phyloP scores from a whole-genome alignment of 495 filamentous ascomycete genomes.

The Parmelia sp. region DNA sequence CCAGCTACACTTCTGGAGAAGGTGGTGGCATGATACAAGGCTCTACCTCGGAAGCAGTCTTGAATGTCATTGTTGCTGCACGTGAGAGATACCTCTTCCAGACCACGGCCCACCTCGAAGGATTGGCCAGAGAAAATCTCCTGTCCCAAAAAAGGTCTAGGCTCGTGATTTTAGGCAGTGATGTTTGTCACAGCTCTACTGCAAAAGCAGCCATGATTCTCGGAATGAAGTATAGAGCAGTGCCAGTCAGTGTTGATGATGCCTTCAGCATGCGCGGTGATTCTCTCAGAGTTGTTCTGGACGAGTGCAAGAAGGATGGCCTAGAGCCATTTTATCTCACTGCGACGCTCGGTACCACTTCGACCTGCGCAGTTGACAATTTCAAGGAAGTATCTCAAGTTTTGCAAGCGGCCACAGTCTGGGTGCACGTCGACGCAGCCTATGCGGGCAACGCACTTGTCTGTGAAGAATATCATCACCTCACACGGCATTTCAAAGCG shows the following conservation, averaged over 20 bases:
- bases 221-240: slow-evolving; percentile 65
- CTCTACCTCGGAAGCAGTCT: slow-evolving; percentile 77
- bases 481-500: slow-evolving; percentile 51
- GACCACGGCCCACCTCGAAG: slow-evolving; percentile 40
- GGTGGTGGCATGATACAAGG: slow-evolving; percentile 88
- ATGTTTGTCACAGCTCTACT: slow-evolving; percentile 70
- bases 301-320: slow-evolving; percentile 53
- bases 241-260: slow-evolving; percentile 53
- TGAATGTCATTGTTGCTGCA: slow-evolving; percentile 80
- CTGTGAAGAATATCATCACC: slow-evolving; percentile 72
- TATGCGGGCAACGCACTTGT: no score
- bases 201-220: slow-evolving; percentile 83
- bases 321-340: slow-evolving; percentile 82
- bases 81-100: slow-evolving; percentile 65
- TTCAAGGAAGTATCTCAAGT: slow-evolving; percentile 63
- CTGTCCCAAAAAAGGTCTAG: no score
- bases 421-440: slow-evolving; percentile 92
- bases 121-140: no score
- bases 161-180: slow-evolving; percentile 76
- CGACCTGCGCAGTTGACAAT: slow-evolving; percentile 78
- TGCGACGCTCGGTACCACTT: slow-evolving; percentile 76
- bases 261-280: slow-evolving; percentile 64
- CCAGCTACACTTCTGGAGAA: slow-evolving; percentile 68
- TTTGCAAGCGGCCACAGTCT: slow-evolving; percentile 60
- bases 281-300: slow-evolving; percentile 52